Percentiles rank a stretch among this genome's conserved stretches.
These are phyloP conservation scores for Pycnococcus provasolii DNA, from an alignment of 139 green algal species.

Conservation along the genomic window DNA sequence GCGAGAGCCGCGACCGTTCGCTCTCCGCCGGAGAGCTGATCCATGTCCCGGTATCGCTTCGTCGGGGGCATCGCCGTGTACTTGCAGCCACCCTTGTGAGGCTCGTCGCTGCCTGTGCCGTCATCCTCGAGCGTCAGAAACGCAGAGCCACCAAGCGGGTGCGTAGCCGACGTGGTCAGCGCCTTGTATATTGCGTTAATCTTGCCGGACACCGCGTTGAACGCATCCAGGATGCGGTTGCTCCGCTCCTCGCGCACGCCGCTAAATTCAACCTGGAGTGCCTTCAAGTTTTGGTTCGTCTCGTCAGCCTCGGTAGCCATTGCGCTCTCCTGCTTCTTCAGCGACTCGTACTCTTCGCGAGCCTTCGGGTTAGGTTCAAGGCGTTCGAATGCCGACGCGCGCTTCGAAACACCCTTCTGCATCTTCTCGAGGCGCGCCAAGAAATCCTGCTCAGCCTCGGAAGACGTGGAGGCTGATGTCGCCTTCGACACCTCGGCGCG, in stretches of 20 bases:
- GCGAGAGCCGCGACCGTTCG: slow-evolving; percentile 90
- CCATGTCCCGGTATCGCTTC: slow-evolving; percentile 96
- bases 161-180: slow-evolving; percentile 52
- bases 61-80: slow-evolving; percentile 90
- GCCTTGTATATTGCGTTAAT: slow-evolving; percentile 94
- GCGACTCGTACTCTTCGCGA: slow-evolving; percentile 78
- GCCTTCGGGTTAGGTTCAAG: slow-evolving; percentile 80
- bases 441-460: too few species aligned
- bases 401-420: slow-evolving; percentile 6
- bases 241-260: slow-evolving; percentile 35
- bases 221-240: slow-evolving; percentile 65
- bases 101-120: slow-evolving; percentile 78
- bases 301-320: slow-evolving; percentile 58
- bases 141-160: slow-evolving; percentile 67
- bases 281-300: slow-evolving; percentile 40
- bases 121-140: slow-evolving; percentile 75
- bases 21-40: slow-evolving; percentile 78
- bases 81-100: slow-evolving; percentile 73
- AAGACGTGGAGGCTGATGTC: too few species aligned
- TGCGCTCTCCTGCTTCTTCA: slow-evolving; percentile 64
- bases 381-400: slow-evolving; percentile 5
- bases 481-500: too few species aligned
- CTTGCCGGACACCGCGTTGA: slow-evolving; percentile 57
- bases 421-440: too few species aligned
- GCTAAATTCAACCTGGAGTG: slow-evolving; percentile 51